Evolutionary conservation across 495 filamentous ascomycete genomes (phyloP).

Genomic region (Schizothecium vesticola): DNA sequence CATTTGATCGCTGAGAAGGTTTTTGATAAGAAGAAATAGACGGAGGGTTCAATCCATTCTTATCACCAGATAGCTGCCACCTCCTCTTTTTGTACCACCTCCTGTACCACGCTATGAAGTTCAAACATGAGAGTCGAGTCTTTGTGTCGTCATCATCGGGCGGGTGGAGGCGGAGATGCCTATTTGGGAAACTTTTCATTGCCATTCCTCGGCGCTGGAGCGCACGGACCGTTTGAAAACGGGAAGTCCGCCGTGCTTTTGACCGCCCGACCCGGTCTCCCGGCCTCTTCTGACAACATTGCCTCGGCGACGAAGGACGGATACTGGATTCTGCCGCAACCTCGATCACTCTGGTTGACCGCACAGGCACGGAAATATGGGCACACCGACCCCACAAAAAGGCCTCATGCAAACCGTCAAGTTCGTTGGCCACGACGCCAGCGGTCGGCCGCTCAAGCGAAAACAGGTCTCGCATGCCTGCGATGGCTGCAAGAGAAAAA

Average conservation of each 20-base stretch:
- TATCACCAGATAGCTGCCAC: background rate
- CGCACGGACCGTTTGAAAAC: background rate
- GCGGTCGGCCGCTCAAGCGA: slow-evolving; percentile 41
- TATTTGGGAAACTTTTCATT: background rate
- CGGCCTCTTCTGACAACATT: too few relatives aligned
- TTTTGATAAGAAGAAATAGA: background rate
- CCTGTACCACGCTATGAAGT: background rate
- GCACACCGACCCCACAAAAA: background rate
- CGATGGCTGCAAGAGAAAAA: slow-evolving; percentile 39
- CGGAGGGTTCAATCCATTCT: background rate
- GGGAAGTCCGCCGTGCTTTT: too few relatives aligned
- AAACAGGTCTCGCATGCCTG: slow-evolving; percentile 47
- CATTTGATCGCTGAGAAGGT: background rate
- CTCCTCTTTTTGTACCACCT: background rate
- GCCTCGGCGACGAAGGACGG: too few relatives aligned
- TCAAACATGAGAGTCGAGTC: background rate
- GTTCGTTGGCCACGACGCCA: slow-evolving; percentile 42
- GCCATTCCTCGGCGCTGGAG: background rate
- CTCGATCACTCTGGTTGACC: background rate
- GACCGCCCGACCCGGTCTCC: too few relatives aligned
- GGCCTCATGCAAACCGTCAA: slow-evolving; percentile 22
- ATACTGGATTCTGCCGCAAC: too few relatives aligned
- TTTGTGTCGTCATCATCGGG: background rate
- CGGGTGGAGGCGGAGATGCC: background rate
- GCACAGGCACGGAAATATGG: background rate